Percentiles rank a stretch among this genome's conserved stretches.
phyloP scores from a whole-genome alignment of 2,329 filamentous ascomycete genomes.

The Exophiala dermatitidis region DNA sequence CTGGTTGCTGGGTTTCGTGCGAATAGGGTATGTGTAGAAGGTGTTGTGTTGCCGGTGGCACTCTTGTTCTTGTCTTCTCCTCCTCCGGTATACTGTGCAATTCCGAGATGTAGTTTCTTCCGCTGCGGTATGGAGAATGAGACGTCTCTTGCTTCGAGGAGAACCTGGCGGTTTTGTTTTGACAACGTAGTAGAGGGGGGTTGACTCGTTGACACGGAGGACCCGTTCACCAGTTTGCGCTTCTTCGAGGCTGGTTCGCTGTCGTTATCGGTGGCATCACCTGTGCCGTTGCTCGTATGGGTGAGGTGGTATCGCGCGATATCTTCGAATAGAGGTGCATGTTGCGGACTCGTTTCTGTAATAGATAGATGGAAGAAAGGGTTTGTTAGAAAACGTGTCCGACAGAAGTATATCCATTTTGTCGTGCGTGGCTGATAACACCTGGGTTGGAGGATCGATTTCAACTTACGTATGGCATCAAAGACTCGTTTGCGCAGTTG shows the following conservation, averaged over 20 bases:
- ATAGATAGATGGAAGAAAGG: not conserved
- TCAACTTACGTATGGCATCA: slow-evolving; percentile 17
- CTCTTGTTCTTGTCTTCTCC: not conserved
- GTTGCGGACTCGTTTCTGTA: slow-evolving; percentile 14
- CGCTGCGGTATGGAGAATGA: slow-evolving; percentile 56
- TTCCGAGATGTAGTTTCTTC: slow-evolving; percentile 56
- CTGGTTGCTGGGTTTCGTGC: slow-evolving; percentile 46
- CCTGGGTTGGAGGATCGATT: not conserved
- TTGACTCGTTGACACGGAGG: slow-evolving; percentile 5
- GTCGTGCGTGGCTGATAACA: not conserved
- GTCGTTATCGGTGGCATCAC: slow-evolving; percentile 6
- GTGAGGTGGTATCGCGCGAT: slow-evolving; percentile 41
- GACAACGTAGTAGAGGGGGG: not conserved
- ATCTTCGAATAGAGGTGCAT: slow-evolving; percentile 40
- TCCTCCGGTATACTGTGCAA: slow-evolving; percentile 37
- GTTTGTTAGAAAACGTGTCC: not conserved
- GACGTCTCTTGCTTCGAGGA: slow-evolving; percentile 47
- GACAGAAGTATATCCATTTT: not conserved
- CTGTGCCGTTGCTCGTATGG: slow-evolving; percentile 21
- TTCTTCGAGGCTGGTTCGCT: slow-evolving; percentile 41
- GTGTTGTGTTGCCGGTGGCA: slow-evolving; percentile 5
- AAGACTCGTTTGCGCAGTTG: slow-evolving; percentile 17
- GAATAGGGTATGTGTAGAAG: slow-evolving; percentile 36
- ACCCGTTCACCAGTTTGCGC: slow-evolving; percentile 43
- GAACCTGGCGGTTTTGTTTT: slow-evolving; percentile 24